Base-by-base conservation (phyloP, 305 asterid genomes). In the Rubia tinctorum region DNA sequence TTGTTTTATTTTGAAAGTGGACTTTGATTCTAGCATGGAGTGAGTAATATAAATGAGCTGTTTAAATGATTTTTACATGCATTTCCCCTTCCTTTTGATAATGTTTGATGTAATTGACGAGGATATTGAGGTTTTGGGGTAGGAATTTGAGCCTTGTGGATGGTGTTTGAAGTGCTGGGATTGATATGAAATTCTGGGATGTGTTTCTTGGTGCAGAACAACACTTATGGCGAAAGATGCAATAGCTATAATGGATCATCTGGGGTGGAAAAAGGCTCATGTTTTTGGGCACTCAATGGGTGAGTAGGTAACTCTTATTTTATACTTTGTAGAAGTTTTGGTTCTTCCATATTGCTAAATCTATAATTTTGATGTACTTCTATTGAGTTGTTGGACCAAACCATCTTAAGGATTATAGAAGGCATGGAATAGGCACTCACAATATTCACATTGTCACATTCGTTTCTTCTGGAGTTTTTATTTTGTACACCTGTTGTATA, bases 211-310 rank as follows among this genome's bases (percentile, higher is more conserved):
- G 59, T 71, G 71, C 96, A 95, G 99, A 74, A 95, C 98, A 43
- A 84, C 66, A 53, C 83, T 82, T 17, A 92, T 95, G 99, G 99
- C 99, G 20, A 89, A 86, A 80, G 99, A 95, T 84, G 97, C 97
- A 65, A 76, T 95, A 78, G 96, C 97, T 82, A 23, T 95, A 43
- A 90, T 92, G 98, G 95, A 95, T 88, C 96, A 92, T 74, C 80
- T 95, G 86, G 96, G 96, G 45, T 95, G 98, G 99, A 42, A 77
- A 81, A 92, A 86, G 74, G 98, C 96, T n/a, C 98, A 95, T 78
- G 85, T 95, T 14, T 88, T 95, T 76, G 98, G 99, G 37, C 99
- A 95, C 84, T 95, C 99, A 10, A 95, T 95, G 99, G 99, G 99
- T 95, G 81, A 83, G 95, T 73, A 18, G 45, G 62, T 44, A 5